These are phyloP conservation scores for Aspergillus biplanus DNA, from an alignment of 495 filamentous ascomycete species.

Conservation along the genomic window DNA sequence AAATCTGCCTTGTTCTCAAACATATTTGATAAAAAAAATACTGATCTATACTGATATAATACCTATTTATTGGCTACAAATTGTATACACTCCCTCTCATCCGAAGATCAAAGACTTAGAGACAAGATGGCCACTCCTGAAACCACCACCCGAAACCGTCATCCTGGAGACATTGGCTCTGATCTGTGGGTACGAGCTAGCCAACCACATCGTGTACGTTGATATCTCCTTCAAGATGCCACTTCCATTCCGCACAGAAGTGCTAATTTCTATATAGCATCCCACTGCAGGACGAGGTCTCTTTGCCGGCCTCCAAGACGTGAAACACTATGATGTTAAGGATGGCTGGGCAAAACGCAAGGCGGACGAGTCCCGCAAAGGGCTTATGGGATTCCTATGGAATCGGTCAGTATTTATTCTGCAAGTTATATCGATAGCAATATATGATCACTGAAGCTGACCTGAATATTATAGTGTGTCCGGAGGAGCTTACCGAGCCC, in stretches of 20 bases:
- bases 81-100: too few species aligned
- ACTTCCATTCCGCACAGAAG: neutral
- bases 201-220: slow-evolving; percentile 3
- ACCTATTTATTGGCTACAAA: too few species aligned
- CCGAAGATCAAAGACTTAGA: neutral
- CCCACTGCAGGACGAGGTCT: slow-evolving; percentile 2
- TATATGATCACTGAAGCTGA: neutral
- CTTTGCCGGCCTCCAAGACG: slow-evolving; percentile 4
- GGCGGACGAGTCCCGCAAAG: neutral
- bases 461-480: neutral
- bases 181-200: slow-evolving; percentile 3
- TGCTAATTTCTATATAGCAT: neutral
- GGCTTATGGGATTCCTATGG: neutral
- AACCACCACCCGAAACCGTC: neutral
- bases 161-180: neutral
- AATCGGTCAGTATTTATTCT: neutral
- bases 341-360: slow-evolving; percentile 7
- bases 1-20: neutral
- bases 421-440: neutral
- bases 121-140: neutral
- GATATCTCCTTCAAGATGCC: neutral
- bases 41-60: too few species aligned
- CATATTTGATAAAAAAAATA: too few species aligned
- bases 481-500: slow-evolving; percentile 5
- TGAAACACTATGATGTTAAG: slow-evolving; percentile 5